Evolutionary conservation across 2,329 filamentous ascomycete species (phyloP), one percentile per base, ranked within the genome.

Genomic region (Botrytis hyacinthi): DNA sequence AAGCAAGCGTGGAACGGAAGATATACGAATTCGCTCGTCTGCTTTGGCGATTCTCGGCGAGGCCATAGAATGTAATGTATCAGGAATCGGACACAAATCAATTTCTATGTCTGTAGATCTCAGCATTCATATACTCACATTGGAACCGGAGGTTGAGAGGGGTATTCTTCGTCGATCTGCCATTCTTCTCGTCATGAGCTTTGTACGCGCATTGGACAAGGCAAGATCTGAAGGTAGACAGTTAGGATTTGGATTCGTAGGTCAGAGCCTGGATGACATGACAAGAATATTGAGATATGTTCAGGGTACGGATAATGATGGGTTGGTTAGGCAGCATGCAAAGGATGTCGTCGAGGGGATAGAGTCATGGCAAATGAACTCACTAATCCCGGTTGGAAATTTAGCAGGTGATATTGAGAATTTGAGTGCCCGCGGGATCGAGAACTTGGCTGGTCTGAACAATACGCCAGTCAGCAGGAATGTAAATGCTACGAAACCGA

Each of bases 21-120:
- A 94, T 78, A 84, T 93, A 20, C 86, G 92, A 6, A 87, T 94
- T 76, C 88, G 92, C 1, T 84, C 91, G 22, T 93, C 91, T 35
- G 90, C 91, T 6, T 81, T 94, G 10, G 91, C 90, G 7, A 86
- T 94, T 65, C 84, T 94, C 61, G 87, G 87, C 0, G 82, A 83
- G 1, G 85, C 85, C 0, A 81, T 93, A 40, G 90, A 93, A 79
- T 87, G 85, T 1, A 90, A 90, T 76, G 82, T 91, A 6, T 82
- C 83, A 1, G 89, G 88, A 0, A 81, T 91, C 40, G 87, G 88
- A 1, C 80, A 88, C 0, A 80, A 82, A 10, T 77, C 89, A 26
- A 84, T 88, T 20, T 86, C 87, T 16, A 84, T 85, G 2, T 86
- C 87, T 1, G 84, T 93, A 18, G 91, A 93, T 76, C 83, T 92